A percentile compares a stretch with the other conserved stretches of the same genome.
Conservation (phyloP, 805 yeast genomes). For the Kregervanrija fluxuum region DNA sequence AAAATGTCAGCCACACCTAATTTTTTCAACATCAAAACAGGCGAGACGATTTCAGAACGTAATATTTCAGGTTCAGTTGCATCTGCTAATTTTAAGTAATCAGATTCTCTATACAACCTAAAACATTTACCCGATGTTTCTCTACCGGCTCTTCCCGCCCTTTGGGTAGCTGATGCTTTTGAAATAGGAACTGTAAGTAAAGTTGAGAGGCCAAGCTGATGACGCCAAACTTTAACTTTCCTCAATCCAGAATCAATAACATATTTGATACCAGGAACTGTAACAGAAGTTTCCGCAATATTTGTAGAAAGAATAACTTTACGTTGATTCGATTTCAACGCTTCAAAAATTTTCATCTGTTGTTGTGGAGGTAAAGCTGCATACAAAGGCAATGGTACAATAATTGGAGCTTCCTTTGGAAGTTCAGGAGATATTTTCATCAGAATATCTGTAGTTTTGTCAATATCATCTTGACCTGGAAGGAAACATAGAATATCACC, state of each 20-base stretch:
- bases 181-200: constrained; percentile 88
- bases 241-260: constrained; percentile 91
- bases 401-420: constrained; percentile 66
- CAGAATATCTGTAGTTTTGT: constrained; percentile 63
- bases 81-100: constrained; percentile 52
- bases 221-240: constrained; percentile 93
- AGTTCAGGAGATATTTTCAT: constrained; percentile 54
- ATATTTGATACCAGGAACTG: constrained; percentile 89
- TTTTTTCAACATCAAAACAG: constrained; percentile 75
- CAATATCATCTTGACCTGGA: constrained; percentile 98
- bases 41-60: constrained; percentile 77
- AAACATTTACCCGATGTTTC: constrained; percentile 87
- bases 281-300: constrained; percentile 95
- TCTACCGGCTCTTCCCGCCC: constrained; percentile 99
- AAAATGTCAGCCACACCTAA: constrained; percentile 78
- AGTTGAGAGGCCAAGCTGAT: constrained; percentile 87
- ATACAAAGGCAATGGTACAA: constrained; percentile 78
- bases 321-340: constrained; percentile 57
- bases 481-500: constrained; percentile 92
- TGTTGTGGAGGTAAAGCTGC: constrained; percentile 87
- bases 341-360: constrained; percentile 74
- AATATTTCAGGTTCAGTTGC: constrained; percentile 93
- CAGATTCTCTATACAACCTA: constrained; percentile 71
- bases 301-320: constrained; percentile 90
- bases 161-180: constrained; percentile 87